Conservation (phyloP, 768 basidiomycete genomes). For the Rhizopogon vinicolor region DNA sequence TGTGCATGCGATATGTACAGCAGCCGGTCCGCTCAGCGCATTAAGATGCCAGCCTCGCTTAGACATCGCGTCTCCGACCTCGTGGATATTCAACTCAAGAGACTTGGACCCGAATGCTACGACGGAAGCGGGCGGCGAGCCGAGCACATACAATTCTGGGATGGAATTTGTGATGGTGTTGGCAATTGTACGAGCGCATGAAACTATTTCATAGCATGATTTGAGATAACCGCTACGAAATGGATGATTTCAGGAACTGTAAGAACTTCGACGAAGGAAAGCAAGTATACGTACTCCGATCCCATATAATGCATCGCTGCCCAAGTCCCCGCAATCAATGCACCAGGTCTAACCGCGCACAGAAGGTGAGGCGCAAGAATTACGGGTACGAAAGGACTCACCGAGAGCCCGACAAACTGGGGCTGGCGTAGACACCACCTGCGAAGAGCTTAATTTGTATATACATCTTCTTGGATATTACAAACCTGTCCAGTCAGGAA, state of each 20-base stretch:
- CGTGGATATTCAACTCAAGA: constrained; percentile 57
- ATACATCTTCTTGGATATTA: neutral
- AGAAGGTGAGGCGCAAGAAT: neutral
- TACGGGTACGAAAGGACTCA: constrained; percentile 27
- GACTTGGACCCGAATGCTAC: constrained; percentile 79
- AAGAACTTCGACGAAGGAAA: neutral
- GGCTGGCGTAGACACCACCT: constrained; percentile 90
- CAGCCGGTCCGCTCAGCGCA: constrained; percentile 71
- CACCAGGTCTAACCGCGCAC: constrained; percentile 60
- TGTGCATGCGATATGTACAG: constrained; percentile 92
- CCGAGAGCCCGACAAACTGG: constrained; percentile 88
- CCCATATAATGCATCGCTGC: constrained; percentile 96
- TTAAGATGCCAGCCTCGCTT: constrained; percentile 91
- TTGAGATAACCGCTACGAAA: constrained; percentile 72
- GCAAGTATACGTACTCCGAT: constrained; percentile 50
- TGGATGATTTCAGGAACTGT: neutral
- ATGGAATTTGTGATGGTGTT: constrained; percentile 61
- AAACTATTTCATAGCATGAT: constrained; percentile 82
- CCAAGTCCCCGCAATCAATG: constrained; percentile 93
- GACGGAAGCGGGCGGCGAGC: constrained; percentile 85
- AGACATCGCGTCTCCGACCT: constrained; percentile 87
- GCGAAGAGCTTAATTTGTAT: neutral
- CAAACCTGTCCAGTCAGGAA: constrained; percentile 72
- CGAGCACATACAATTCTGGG: constrained; percentile 84
- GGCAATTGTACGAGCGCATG: constrained; percentile 65